Base-by-base conservation (phyloP, 495 filamentous ascomycete genomes). In the Rhypophila decipiens region DNA sequence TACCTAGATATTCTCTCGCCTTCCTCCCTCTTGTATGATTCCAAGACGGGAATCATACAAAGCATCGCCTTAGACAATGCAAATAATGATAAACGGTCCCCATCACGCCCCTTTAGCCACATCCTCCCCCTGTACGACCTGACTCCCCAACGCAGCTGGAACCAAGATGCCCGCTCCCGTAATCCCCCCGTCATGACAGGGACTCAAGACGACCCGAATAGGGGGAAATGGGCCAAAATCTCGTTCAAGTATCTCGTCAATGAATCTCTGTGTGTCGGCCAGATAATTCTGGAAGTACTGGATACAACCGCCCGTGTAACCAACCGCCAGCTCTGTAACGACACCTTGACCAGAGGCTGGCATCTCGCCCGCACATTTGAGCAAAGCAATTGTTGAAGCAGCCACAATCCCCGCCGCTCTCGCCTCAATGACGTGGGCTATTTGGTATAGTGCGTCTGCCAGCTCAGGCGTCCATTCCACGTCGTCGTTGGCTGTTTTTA, bases 301-400 rank as follows among this genome's bases (percentile, higher is more conserved):
- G 41, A 89, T 89, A 50, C 85, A 87, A 17, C 86, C 85, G 7
- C 86, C 86, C 0, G 86, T 88, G 52, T 86, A 89, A 4, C 85
- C 86, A 10, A 90, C 81, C 4, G 85, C 79, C 39, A 90, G 63
- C 53, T 87, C 82, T 1, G 21, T 21, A 5, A 19, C 5, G 18
- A 18, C 33, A 15, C 51, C 35, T 29, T 33, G n/a, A 33, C 27
- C 36, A 22, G n/a, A 22, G 21, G 18, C 29, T 7, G 65, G 65
- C 29, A 90, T 75, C 52, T 88, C 85, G 17, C 73, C 79, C 1
- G 83, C 81, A 47, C 78, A 84, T 18, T 72, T 72, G 29, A 90
- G 71, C 13, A 89, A 61, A 1, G 82, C 86, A 27, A 88, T 68
- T 15, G 84, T 79, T 8, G 85, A 80, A 0, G 85, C 84, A 1